These are phyloP conservation scores for Hordeum pubiflorum DNA, from an alignment of 202 grass and related monocot species.

Conservation along the genomic window DNA sequence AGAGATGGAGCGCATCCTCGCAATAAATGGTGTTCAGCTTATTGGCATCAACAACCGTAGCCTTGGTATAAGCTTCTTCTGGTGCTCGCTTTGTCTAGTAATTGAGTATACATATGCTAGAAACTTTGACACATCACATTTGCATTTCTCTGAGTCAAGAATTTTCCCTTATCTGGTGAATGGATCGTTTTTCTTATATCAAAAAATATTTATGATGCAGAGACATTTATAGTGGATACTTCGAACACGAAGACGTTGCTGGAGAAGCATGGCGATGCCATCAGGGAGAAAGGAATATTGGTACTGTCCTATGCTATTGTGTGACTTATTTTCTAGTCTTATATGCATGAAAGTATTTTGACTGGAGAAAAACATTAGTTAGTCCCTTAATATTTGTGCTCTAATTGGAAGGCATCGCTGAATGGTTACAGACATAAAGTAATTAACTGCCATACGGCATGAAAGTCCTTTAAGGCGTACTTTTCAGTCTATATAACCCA, in stretches of 20 bases:
- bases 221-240: conserved; percentile 86
- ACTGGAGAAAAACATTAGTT: neutral
- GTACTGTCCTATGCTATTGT: conserved; percentile 25
- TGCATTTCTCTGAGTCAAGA: neutral
- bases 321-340: neutral
- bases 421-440: neutral
- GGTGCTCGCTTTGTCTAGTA: neutral
- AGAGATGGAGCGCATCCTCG: conserved; percentile 75
- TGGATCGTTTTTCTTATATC: neutral
- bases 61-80: conserved; percentile 55
- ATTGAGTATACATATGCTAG: neutral
- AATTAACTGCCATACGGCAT: neutral
- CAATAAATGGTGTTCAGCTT: conserved; percentile 72
- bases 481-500: neutral
- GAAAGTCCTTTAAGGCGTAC: neutral
- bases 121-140: neutral
- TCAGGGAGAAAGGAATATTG: conserved; percentile 66
- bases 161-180: neutral
- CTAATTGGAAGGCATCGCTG: neutral
- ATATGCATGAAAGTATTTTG: neutral
- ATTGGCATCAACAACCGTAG: conserved; percentile 95
- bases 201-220: conserved; percentile 34
- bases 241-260: conserved; percentile 69
- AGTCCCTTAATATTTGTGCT: neutral
- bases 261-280: conserved; percentile 46